Percentiles rank a stretch among this genome's conserved stretches.
These are phyloP conservation scores for Lactarius hatsudake DNA, from an alignment of 768 basidiomycete species.

Conservation along the genomic window DNA sequence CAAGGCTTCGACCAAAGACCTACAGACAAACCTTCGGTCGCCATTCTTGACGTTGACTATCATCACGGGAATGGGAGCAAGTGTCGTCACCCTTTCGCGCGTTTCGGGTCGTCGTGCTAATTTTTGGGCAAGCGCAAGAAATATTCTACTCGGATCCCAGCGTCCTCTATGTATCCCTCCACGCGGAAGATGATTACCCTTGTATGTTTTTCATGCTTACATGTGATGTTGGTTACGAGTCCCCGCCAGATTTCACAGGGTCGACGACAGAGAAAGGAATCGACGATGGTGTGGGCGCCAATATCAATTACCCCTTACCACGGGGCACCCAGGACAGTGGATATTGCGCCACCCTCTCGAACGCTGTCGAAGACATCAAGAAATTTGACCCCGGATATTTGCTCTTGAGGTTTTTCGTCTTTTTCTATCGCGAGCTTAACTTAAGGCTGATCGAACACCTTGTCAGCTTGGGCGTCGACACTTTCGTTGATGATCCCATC, in stretches of 20 bases:
- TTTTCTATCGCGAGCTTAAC: background rate
- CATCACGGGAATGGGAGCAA: constrained; percentile 39
- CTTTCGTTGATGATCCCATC: constrained; percentile 35
- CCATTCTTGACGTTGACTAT: constrained; percentile 39
- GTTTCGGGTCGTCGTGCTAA: background rate
- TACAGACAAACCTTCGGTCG: constrained; percentile 12
- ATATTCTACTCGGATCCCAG: constrained; percentile 35
- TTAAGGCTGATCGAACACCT: background rate
- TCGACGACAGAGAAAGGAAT: constrained; percentile 30
- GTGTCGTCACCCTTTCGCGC: background rate
- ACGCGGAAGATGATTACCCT: constrained; percentile 36
- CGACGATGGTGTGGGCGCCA: constrained; percentile 30
- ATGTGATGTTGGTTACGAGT: background rate
- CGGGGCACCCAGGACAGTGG: constrained; percentile 30
- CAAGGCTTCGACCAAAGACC: constrained; percentile 17
- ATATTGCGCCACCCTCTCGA: constrained; percentile 31
- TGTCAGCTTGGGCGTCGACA: constrained; percentile 37
- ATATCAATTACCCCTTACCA: constrained; percentile 36
- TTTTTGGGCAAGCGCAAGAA: constrained; percentile 30
- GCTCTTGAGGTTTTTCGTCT: constrained; percentile 32
- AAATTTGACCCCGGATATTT: constrained; percentile 30
- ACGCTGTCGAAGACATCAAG: constrained; percentile 27
- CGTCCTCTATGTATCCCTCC: constrained; percentile 36
- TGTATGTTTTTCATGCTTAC: constrained; percentile 28
- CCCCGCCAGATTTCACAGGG: constrained; percentile 35